These are phyloP conservation scores for Fusarium ramigenum DNA, from an alignment of 2,329 filamentous ascomycete species.

Conservation along the genomic window DNA sequence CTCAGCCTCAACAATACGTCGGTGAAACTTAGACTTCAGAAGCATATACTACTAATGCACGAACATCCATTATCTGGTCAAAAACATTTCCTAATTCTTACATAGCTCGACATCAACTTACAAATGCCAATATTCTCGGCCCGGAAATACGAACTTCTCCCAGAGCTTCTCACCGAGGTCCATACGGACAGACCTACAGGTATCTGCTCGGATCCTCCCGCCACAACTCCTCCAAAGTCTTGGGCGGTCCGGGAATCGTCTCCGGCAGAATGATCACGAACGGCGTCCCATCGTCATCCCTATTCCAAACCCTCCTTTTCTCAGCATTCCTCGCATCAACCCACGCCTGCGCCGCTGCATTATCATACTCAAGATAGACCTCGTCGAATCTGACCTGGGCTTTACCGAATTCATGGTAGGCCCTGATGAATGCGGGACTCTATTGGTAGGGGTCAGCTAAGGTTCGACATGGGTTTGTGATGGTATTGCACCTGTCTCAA, in stretches of 20 bases:
- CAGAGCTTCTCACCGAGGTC: no score
- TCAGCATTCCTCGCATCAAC: not conserved
- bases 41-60: not conserved
- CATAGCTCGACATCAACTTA: accelerated
- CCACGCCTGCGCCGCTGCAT: not conserved
- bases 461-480: not conserved
- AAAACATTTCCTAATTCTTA: not conserved
- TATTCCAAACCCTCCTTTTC: not conserved
- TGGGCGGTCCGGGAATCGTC: accelerated
- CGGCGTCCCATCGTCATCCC: not conserved
- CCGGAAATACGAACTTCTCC: not conserved
- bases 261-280: not conserved
- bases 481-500: not conserved
- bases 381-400: not conserved
- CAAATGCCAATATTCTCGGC: not conserved
- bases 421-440: not conserved
- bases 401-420: not conserved
- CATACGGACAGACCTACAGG: no score
- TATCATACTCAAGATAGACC: not conserved
- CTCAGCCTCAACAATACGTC: not conserved
- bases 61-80: not conserved
- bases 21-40: not conserved
- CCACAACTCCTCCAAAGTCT: not conserved
- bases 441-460: not conserved
- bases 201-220: not conserved